phyloP scores from a whole-genome alignment of 108 stramenopile species.

The Conticribra weissflogii region DNA sequence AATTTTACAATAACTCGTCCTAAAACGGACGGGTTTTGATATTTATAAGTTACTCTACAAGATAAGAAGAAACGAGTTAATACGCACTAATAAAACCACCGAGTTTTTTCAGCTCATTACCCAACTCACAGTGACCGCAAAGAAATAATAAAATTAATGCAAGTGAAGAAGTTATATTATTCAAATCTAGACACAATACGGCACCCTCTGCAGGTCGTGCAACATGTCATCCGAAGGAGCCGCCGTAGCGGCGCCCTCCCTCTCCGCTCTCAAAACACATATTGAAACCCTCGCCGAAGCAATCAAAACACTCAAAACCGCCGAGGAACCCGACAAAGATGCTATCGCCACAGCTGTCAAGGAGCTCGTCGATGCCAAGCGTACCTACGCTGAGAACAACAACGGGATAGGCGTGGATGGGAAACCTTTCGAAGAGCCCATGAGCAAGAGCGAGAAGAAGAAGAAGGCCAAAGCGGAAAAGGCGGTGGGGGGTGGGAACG shows the following conservation, averaged over 20 bases:
- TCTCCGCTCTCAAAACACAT: conserved; percentile 52
- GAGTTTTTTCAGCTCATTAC: no score
- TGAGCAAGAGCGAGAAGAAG: conserved; percentile 82
- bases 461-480: conserved; percentile 58
- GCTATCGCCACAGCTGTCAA: conserved; percentile 56
- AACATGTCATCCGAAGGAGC: conserved; percentile 45
- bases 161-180: no score
- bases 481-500: conserved; percentile 23
- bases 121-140: no score
- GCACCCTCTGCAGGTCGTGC: no score
- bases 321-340: conserved; percentile 53
- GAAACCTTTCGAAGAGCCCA: conserved; percentile 61
- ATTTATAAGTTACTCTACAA: no score
- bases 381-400: conserved; percentile 71
- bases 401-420: conserved; percentile 85
- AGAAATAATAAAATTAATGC: no score
- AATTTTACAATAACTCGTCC: no score
- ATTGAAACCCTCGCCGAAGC: conserved; percentile 57
- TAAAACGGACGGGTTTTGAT: no score
- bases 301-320: conserved; percentile 63
- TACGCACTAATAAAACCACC: no score
- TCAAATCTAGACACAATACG: no score
- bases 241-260: conserved; percentile 45
- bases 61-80: no score
- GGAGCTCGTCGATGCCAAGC: conserved; percentile 59